Conservation (phyloP, 495 filamentous ascomycete species). For the Penicillium lividum region DNA sequence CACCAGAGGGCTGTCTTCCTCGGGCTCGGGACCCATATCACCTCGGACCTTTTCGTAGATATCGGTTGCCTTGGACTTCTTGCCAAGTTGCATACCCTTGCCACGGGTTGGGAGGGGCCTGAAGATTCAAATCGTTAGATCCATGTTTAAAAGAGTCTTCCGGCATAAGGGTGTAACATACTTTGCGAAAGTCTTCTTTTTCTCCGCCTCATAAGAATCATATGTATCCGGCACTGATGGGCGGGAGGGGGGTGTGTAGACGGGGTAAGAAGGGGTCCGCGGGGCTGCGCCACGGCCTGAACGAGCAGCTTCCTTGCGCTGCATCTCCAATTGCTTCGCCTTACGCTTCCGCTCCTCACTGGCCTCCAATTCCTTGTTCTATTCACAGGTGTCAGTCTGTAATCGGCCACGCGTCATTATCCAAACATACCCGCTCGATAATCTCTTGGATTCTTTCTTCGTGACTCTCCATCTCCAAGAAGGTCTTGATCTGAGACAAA, state of each 20-base stretch:
- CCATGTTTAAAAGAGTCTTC: not conserved
- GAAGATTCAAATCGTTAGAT: constrained; percentile 17
- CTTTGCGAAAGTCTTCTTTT: constrained; percentile 83
- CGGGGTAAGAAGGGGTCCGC: constrained; percentile 78
- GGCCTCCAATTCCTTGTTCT: constrained; percentile 98
- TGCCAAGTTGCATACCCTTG: constrained; percentile 98
- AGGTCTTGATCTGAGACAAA: constrained; percentile 94
- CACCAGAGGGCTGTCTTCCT: constrained; percentile 76
- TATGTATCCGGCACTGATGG: constrained; percentile 76
- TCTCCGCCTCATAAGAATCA: constrained; percentile 92
- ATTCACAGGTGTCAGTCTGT: constrained; percentile 21
- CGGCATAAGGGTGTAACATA: constrained; percentile 38
- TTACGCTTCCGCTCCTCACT: constrained; percentile 97
- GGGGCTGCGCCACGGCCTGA: constrained; percentile 58
- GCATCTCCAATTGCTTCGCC: constrained; percentile 96
- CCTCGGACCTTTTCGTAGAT: constrained; percentile 95
- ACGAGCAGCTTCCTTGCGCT: constrained; percentile 86
- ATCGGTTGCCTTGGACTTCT: constrained; percentile 94
- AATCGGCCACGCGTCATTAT: constrained; percentile 1
- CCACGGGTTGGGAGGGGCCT: constrained; percentile 73
- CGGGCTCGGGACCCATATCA: constrained; percentile 77
- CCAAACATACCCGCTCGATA: constrained; percentile 73
- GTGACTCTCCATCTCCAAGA: constrained; percentile 98
- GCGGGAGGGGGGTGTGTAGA: constrained; percentile 80
- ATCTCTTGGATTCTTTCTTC: constrained; percentile 98